Conservation (phyloP, 331 rosid genomes). For the Erythrophleum ivorense region DNA sequence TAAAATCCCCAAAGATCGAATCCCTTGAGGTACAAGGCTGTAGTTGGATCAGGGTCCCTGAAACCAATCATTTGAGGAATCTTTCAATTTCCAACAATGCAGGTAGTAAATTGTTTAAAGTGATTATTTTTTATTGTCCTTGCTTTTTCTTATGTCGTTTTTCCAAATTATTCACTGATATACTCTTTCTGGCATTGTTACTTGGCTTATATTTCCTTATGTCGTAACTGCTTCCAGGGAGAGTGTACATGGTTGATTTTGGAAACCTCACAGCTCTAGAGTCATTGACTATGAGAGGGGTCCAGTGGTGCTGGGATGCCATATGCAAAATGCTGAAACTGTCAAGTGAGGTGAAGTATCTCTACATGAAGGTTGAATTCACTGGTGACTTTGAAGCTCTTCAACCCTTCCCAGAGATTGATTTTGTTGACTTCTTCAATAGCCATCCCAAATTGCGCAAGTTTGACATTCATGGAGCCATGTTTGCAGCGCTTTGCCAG, state of each 20-base stretch:
- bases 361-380: conserved; percentile 94
- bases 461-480: conserved; percentile 94
- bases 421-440: conserved; percentile 89
- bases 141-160: neutral
- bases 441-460: conserved; percentile 73
- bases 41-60: conserved; percentile 86
- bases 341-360: conserved; percentile 90
- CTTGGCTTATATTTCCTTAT: conserved; percentile 2
- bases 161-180: neutral
- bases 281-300: conserved; percentile 78
- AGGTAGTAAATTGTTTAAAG: conserved; percentile 53
- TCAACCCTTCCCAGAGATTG: conserved; percentile 91
- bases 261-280: conserved; percentile 78
- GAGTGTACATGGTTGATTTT: conserved; percentile 88
- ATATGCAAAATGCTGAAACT: conserved; percentile 78
- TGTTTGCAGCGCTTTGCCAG: conserved; percentile 99
- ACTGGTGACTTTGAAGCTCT: conserved; percentile 81
- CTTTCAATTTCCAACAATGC: conserved; percentile 82
- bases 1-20: conserved; percentile 69
- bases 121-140: conserved; percentile 21
- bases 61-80: conserved; percentile 61
- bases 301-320: conserved; percentile 95
- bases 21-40: conserved; percentile 97
- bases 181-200: neutral
- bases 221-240: conserved; percentile 57